phyloP scores from a whole-genome alignment of 352 stramenopile species.

The Globisporangium paroecandrum region DNA sequence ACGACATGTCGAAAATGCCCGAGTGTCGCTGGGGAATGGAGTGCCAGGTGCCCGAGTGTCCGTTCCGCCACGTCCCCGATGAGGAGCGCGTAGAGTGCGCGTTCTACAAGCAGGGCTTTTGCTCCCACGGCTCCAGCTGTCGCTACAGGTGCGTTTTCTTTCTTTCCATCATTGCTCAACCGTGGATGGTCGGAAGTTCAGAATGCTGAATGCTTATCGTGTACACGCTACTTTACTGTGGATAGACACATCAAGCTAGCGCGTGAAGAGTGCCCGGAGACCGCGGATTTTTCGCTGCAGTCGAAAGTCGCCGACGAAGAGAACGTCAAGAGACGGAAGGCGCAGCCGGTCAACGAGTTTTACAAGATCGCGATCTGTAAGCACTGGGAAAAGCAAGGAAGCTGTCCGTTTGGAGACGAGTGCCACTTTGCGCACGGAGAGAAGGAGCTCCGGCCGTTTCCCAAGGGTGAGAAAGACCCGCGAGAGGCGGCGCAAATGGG shows the following conservation, averaged over 20 bases:
- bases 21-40: conserved; percentile 96
- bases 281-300: conserved; percentile 93
- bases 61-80: conserved; percentile 95
- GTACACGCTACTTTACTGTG: not conserved
- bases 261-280: conserved; percentile 90
- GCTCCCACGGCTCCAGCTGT: conserved; percentile 95
- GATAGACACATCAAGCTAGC: conserved; percentile 91
- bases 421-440: conserved; percentile 98
- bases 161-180: not conserved
- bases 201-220: not conserved
- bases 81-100: conserved; percentile 96
- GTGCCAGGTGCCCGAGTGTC: conserved; percentile 96
- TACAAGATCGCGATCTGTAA: conserved; percentile 98
- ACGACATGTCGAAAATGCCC: conserved; percentile 97
- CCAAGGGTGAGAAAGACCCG: conserved; percentile 66
- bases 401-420: conserved; percentile 95
- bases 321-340: conserved; percentile 82
- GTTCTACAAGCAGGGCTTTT: conserved; percentile 98
- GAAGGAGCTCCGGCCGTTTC: conserved; percentile 87
- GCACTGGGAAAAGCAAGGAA: conserved; percentile 94
- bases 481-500: conserved; percentile 26
- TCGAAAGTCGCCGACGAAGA: conserved; percentile 90
- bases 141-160: conserved; percentile 66
- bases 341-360: conserved; percentile 94
- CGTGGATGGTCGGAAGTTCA: not conserved